Percentiles rank a stretch among this genome's conserved stretches.
Evolutionary conservation across 768 basidiomycete genomes (phyloP).

Genomic region (Leccinum fibrillosum): DNA sequence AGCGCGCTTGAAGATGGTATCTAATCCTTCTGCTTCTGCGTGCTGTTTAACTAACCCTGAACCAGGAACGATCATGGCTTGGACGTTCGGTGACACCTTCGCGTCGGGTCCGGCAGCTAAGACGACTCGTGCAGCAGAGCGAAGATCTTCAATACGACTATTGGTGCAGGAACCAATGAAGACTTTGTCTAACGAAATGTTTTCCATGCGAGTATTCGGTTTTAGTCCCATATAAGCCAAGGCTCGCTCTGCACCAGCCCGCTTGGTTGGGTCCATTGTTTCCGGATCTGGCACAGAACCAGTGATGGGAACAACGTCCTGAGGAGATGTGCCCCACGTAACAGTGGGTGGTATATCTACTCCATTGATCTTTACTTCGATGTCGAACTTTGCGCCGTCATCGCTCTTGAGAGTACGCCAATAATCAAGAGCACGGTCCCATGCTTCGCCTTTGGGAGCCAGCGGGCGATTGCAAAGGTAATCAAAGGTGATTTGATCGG

Average conservation of each 20-base stretch:
- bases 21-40: conserved; percentile 86
- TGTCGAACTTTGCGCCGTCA: conserved; percentile 80
- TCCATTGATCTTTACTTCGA: conserved; percentile 74
- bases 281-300: conserved; percentile 77
- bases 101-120: conserved; percentile 70
- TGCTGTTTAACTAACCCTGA: conserved; percentile 89
- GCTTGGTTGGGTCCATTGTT: conserved; percentile 62
- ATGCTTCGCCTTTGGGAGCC: conserved; percentile 78
- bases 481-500: conserved; percentile 81
- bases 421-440: conserved; percentile 83
- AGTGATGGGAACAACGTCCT: conserved; percentile 82
- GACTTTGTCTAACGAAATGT: conserved; percentile 80
- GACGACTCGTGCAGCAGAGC: conserved; percentile 75
- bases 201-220: conserved; percentile 74
- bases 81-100: conserved; percentile 68
- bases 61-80: conserved; percentile 91
- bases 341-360: conserved; percentile 87
- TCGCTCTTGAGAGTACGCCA: conserved; percentile 81
- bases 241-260: conserved; percentile 68
- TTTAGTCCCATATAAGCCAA: conserved; percentile 85
- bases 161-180: conserved; percentile 97
- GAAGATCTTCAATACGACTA: conserved; percentile 89
- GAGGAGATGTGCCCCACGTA: conserved; percentile 94
- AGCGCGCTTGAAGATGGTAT: conserved; percentile 81
- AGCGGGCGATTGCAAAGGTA: conserved; percentile 82